phyloP scores from a whole-genome alignment of 306 rosid species.

The Cyclanthera cordifolia region DNA sequence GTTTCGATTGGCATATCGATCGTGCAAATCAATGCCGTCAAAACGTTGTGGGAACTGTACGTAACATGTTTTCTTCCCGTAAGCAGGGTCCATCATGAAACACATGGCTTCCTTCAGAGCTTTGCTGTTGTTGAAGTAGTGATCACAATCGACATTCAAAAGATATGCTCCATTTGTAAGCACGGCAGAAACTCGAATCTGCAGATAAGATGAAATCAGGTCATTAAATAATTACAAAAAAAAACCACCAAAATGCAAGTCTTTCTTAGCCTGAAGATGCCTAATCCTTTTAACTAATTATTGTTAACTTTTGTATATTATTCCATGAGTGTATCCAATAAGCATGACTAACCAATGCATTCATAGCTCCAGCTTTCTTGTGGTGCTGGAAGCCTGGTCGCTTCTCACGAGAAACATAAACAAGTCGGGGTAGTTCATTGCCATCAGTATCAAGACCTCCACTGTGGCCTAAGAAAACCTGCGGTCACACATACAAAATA shows the following conservation, averaged over 20 bases:
- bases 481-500: constrained; percentile 19
- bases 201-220: constrained; percentile 18
- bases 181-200: constrained; percentile 73
- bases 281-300: neutral
- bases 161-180: constrained; percentile 77
- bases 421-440: constrained; percentile 63
- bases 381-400: constrained; percentile 97
- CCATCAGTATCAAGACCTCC: constrained; percentile 75
- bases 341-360: constrained; percentile 44
- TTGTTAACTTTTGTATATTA: neutral
- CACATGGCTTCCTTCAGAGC: constrained; percentile 94
- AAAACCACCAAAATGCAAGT: neutral
- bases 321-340: neutral
- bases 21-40: constrained; percentile 87
- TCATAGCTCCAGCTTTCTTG: constrained; percentile 95
- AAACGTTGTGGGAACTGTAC: constrained; percentile 95
- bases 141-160: constrained; percentile 89
- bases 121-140: constrained; percentile 88
- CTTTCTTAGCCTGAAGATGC: neutral
- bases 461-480: constrained; percentile 80
- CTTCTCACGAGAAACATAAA: constrained; percentile 82
- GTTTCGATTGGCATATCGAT: constrained; percentile 87
- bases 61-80: constrained; percentile 78
- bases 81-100: constrained; percentile 93
- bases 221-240: neutral